Conservation (phyloP, 2,329 filamentous ascomycete genomes). For the Xylariales sp. region DNA sequence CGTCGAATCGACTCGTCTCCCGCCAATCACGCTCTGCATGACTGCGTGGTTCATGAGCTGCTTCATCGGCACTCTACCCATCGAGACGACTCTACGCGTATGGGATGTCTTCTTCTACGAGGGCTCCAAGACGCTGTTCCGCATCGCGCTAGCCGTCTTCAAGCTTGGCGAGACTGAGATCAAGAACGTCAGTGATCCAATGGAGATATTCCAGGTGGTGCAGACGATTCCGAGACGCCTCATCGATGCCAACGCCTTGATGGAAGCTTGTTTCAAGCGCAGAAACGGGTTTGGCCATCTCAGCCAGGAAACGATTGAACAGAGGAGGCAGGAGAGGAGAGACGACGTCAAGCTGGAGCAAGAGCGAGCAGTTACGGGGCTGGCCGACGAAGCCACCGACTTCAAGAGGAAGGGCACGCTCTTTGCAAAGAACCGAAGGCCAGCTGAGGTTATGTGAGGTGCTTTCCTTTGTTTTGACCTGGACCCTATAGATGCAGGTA, state of each 20-base stretch:
- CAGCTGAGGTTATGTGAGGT: neutral
- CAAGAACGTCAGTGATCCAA: conserved; percentile 72
- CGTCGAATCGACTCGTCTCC: conserved; percentile 54
- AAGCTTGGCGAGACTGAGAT: conserved; percentile 82
- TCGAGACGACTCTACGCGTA: conserved; percentile 84
- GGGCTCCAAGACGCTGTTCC: conserved; percentile 88
- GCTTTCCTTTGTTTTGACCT: neutral
- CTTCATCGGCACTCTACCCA: conserved; percentile 87
- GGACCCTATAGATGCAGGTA: neutral
- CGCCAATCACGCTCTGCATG: conserved; percentile 86
- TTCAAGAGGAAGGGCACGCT: conserved; percentile 39
- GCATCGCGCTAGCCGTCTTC: conserved; percentile 86
- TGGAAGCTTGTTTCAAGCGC: conserved; percentile 79
- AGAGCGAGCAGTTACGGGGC: conserved; percentile 28
- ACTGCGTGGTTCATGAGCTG: conserved; percentile 98
- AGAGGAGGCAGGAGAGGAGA: conserved; percentile 65
- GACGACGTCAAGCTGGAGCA: conserved; percentile 43
- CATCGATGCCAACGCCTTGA: conserved; percentile 74
- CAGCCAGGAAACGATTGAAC: conserved; percentile 76
- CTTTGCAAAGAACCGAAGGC: conserved; percentile 24
- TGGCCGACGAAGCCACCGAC: conserved; percentile 24
- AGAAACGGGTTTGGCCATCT: conserved; percentile 77
- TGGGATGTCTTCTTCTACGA: conserved; percentile 98
- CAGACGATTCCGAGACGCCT: conserved; percentile 79
- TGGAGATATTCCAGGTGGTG: conserved; percentile 94